Conservation (phyloP, 2,329 filamentous ascomycete species). For the Aspergillus niger region DNA sequence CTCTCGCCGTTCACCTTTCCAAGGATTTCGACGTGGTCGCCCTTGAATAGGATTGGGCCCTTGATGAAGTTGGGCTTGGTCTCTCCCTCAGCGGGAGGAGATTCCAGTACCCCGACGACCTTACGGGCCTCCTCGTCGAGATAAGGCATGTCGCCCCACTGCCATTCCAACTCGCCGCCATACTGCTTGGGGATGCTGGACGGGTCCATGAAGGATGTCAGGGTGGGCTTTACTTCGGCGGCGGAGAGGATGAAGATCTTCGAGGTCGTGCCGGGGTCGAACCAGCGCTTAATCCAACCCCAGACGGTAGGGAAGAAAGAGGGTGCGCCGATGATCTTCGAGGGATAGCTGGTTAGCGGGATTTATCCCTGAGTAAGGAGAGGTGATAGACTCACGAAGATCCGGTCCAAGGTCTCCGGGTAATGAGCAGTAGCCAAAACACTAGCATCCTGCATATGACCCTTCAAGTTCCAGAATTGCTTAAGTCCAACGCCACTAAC, state of each 20-base stretch:
- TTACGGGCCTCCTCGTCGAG: constrained; percentile 59
- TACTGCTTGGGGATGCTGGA: constrained; percentile 86
- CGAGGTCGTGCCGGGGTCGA: constrained; percentile 87
- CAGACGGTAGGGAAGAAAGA: constrained; percentile 86
- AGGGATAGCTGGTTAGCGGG: neutral
- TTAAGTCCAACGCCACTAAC: constrained; percentile 83
- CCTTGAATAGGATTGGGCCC: constrained; percentile 40
- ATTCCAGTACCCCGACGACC: constrained; percentile 34
- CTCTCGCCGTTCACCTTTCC: constrained; percentile 39
- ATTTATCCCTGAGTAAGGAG: neutral
- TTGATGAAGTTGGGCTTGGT: constrained; percentile 34
- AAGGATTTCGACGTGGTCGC: constrained; percentile 35
- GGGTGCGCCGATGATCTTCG: constrained; percentile 80
- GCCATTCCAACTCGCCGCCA: constrained; percentile 81
- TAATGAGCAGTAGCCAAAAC: constrained; percentile 89
- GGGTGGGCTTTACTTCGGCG: constrained; percentile 72
- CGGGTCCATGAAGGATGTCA: constrained; percentile 78
- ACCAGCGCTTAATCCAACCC: constrained; percentile 96
- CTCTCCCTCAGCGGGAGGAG: constrained; percentile 27
- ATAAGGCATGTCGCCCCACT: constrained; percentile 72
- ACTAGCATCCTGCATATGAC: constrained; percentile 90
- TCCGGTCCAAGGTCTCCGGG: constrained; percentile 86
- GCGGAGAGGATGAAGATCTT: constrained; percentile 90
- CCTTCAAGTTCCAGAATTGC: constrained; percentile 94
- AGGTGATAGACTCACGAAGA: constrained; percentile 56